These are phyloP conservation scores for Erodium maritimum DNA, from an alignment of 345 rosid genomes.

Conservation along the genomic window DNA sequence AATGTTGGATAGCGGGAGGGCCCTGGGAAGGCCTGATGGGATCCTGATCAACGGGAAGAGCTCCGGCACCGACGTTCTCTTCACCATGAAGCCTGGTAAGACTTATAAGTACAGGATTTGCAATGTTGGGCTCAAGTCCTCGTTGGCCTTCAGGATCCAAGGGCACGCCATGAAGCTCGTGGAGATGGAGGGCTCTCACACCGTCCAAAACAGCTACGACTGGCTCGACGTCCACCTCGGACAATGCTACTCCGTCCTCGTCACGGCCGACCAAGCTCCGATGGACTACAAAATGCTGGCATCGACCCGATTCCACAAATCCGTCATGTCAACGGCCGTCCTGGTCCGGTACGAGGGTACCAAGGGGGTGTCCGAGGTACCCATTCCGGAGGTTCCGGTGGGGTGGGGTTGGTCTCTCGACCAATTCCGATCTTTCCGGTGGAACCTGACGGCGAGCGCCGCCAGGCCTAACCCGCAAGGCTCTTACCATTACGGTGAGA, in stretches of 20 bases:
- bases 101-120: constrained; percentile 58
- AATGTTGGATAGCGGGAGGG: constrained; percentile 40
- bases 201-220: constrained; percentile 47
- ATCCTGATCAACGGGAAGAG: constrained; percentile 48
- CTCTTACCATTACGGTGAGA: constrained; percentile 62
- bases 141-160: constrained; percentile 60
- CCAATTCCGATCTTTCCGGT: constrained; percentile 61
- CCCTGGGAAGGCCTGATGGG: constrained; percentile 43
- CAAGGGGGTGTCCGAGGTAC: constrained; percentile 22
- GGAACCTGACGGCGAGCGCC: constrained; percentile 69
- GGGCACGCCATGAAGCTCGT: constrained; percentile 62
- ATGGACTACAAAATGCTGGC: constrained; percentile 52
- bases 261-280: constrained; percentile 43
- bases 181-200: constrained; percentile 69
- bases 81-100: constrained; percentile 58
- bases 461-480: constrained; percentile 85
- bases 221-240: constrained; percentile 66
- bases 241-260: constrained; percentile 49
- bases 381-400: constrained; percentile 36
- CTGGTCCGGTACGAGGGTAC: constrained; percentile 38
- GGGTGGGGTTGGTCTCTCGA: constrained; percentile 78
- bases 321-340: constrained; percentile 23
- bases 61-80: constrained; percentile 27
- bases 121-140: constrained; percentile 43
- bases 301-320: constrained; percentile 46